Conservation (phyloP, 2,329 filamentous ascomycete species). For the Zymoseptoria ardabiliae region DNA sequence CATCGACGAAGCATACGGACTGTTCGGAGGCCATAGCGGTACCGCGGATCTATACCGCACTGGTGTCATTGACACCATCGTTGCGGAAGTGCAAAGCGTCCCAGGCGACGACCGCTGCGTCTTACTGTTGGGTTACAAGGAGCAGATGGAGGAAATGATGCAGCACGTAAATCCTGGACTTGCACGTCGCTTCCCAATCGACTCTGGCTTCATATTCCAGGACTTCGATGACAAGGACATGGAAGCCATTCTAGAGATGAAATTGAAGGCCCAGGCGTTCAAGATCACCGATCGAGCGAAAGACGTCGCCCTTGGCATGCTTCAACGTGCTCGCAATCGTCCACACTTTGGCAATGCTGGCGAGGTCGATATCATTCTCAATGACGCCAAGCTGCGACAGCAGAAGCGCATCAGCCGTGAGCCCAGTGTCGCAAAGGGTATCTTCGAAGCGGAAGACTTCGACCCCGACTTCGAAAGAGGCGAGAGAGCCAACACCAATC, state of each 20-base stretch:
- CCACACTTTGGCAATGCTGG: conserved; percentile 66
- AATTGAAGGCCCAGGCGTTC: conserved; percentile 52
- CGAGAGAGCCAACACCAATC: conserved; percentile 41
- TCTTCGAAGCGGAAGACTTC: conserved; percentile 46
- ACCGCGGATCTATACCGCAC: conserved; percentile 48
- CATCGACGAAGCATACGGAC: conserved; percentile 72
- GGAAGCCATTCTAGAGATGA: conserved; percentile 52
- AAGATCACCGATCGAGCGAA: conserved; percentile 46
- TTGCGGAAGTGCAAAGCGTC: conserved; percentile 62
- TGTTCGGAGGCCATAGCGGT: conserved; percentile 41
- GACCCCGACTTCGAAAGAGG: conserved; percentile 53
- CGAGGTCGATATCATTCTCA: conserved; percentile 64
- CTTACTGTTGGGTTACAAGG: conserved; percentile 61
- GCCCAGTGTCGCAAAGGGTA: conserved; percentile 22
- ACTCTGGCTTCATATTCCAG: conserved; percentile 59
- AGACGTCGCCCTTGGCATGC: conserved; percentile 50
- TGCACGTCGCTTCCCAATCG: conserved; percentile 56
- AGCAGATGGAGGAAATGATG: conserved; percentile 65
- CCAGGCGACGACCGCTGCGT: conserved; percentile 68
- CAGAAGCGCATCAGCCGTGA: conserved; percentile 37
- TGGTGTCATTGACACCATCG: conserved; percentile 65
- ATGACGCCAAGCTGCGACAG: conserved; percentile 47
- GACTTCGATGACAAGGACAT: conserved; percentile 59
- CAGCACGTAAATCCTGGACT: conserved; percentile 67
- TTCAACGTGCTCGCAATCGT: conserved; percentile 54